phyloP scores from a whole-genome alignment of 1,284 basidiomycete genomes.

The Apiotrichum gracile region DNA sequence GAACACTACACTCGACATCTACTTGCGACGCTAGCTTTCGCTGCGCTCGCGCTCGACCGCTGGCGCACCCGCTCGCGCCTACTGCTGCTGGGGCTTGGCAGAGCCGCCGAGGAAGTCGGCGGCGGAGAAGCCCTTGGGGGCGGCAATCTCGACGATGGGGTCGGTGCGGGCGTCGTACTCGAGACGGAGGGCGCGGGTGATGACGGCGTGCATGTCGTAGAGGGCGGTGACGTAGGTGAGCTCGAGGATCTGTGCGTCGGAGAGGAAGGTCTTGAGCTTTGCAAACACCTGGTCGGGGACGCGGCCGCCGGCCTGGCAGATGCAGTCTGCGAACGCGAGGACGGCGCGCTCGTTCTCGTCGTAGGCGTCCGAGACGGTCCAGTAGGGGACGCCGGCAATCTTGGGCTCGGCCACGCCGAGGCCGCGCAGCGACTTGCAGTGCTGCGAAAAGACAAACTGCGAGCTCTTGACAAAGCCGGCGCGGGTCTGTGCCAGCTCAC shows the following conservation, averaged over 20 bases:
- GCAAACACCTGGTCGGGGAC: neutral
- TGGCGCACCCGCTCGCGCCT: too few relatives aligned
- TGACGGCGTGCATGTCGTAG: conserved; percentile 6
- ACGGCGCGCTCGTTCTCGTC: neutral
- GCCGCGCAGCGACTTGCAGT: conserved; percentile 4
- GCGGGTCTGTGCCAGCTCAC: conserved; percentile 4
- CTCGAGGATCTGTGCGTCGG: conserved; percentile 1
- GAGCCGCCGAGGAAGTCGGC: conserved; percentile 2
- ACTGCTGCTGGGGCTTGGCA: neutral
- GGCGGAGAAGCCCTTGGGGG: neutral
- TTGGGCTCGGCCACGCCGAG: neutral
- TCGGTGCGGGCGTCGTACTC: conserved; percentile 3
- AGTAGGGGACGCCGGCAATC: neutral
- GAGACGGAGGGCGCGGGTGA: neutral
- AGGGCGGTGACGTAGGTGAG: conserved; percentile 2
- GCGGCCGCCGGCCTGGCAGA: neutral
- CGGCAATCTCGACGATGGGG: conserved; percentile 5
- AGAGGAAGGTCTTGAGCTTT: neutral
- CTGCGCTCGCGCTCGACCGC: too few relatives aligned
- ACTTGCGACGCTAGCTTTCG: too few relatives aligned
- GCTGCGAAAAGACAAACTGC: conserved; percentile 4
- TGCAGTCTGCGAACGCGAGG: conserved; percentile 1
- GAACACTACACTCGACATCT: too few relatives aligned
- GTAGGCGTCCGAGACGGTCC: neutral
- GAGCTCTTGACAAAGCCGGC: neutral